Base-by-base conservation (phyloP, 208 protist species). In the Borovskyia barvae region DNA sequence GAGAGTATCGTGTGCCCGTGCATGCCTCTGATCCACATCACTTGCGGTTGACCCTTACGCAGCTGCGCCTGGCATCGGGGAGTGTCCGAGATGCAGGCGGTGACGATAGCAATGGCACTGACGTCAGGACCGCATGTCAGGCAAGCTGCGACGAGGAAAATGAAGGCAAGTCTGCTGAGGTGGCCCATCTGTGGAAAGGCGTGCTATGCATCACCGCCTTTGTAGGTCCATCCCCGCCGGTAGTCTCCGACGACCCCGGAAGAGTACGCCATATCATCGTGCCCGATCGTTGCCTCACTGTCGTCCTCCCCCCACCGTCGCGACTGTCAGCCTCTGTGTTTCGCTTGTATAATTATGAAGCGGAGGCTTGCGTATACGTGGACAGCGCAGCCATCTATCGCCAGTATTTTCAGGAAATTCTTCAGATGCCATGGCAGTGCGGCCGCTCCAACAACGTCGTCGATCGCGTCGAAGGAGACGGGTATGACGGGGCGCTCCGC, bases 231-330 rank as follows among this genome's bases (percentile, higher is more conserved):
- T 0, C 11, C 1, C 11, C 42, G 17, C 24, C 3, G 9, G 17
- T 7, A 5, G 30, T 22, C 15, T 6, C 14, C 8, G 35, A 8
- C 14, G 35, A 14, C 35, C 8, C 35, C 14, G 35, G 8, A 39
- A n/a, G 11, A 14, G 14, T 8, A 39, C 35, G 35, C 8, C 35
- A 35, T 15, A 2, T 63, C 15, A 11, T 33, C 14, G 56, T 53
- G 46, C 33, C 56, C 5, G 56, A 63, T 29, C 32, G 56, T 26
- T 52, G 43, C 25, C 43, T 30, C 2, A 19, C 46, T 2, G n/a
- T 63, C 2, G 39, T 63, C 19, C 46, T 63, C 8, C 56, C 56
- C 9, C 56, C 56, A 47, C 56, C 56, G 7, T 47, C 56, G 25
- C 17, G 3, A 12, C 19, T 45, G 9, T 36, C 47, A 3, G n/a